Evolutionary conservation across 345 rosid species (phyloP).

Genomic region (Balakata baccata): DNA sequence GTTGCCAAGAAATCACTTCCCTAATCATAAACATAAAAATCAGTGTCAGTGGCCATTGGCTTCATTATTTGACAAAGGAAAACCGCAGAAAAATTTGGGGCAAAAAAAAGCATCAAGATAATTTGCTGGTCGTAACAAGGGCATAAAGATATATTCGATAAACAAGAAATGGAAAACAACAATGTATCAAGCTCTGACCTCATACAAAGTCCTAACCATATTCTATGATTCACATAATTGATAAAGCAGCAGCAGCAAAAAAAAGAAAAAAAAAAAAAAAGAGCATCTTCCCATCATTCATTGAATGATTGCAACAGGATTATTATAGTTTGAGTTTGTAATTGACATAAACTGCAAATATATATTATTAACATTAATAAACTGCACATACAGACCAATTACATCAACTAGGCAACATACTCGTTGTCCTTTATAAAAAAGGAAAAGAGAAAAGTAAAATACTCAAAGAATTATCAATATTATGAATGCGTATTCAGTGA

Average conservation of each 20-base stretch:
- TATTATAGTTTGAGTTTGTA: too few species aligned
- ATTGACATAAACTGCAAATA: not conserved
- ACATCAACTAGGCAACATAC: not conserved
- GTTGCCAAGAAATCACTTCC: conserved; percentile 38
- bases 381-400: too few species aligned
- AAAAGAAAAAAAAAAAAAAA: not conserved
- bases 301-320: not conserved
- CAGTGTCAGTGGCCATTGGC: not conserved
- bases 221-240: not conserved
- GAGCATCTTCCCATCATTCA: not conserved
- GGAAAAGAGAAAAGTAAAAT: not conserved
- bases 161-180: not conserved
- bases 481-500: not conserved
- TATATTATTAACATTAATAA: not conserved
- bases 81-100: not conserved
- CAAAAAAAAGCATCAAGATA: not conserved
- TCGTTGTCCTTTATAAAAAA: too few species aligned
- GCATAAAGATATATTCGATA: not conserved
- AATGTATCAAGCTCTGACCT: not conserved
- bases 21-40: conserved; percentile 31
- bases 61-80: not conserved
- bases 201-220: not conserved
- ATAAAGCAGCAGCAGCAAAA: too few species aligned
- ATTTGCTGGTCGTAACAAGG: not conserved
- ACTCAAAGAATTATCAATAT: not conserved